phyloP scores from a whole-genome alignment of 2,329 filamentous ascomycete species.

The Aspergillus sojae region DNA sequence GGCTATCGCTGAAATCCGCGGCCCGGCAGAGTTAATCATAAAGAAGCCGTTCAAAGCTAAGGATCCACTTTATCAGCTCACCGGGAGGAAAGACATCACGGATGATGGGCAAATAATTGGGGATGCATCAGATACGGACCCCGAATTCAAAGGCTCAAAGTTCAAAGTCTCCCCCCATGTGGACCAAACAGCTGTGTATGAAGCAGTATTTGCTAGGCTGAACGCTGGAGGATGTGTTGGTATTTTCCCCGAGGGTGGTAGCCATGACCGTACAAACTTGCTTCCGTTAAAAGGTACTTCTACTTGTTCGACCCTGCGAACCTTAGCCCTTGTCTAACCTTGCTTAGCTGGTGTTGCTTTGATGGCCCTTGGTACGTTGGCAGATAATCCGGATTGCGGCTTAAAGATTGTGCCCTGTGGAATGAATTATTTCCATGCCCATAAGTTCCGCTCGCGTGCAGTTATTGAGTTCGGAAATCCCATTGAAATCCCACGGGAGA shows the following conservation, averaged over 20 bases:
- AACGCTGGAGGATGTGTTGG: constrained; percentile 85
- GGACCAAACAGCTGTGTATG: constrained; percentile 90
- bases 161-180: constrained; percentile 92
- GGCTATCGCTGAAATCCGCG: constrained; percentile 79
- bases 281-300: constrained; percentile 75
- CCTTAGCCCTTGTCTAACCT: neutral
- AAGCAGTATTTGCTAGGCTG: constrained; percentile 85
- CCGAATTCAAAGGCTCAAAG: constrained; percentile 72
- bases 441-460: constrained; percentile 95
- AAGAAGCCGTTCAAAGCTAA: constrained; percentile 85
- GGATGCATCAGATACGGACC: constrained; percentile 56
- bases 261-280: constrained; percentile 89
- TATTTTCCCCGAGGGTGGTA: constrained; percentile 96
- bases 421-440: constrained; percentile 99
- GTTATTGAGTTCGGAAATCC: constrained; percentile 94
- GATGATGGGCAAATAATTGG: constrained; percentile 65
- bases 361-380: constrained; percentile 91
- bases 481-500: constrained; percentile 77
- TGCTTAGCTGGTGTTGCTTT: constrained; percentile 82
- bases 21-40: constrained; percentile 77
- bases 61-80: constrained; percentile 77
- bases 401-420: constrained; percentile 94
- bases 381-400: constrained; percentile 80
- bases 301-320: neutral
- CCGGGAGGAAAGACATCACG: constrained; percentile 73